phyloP scores from a whole-genome alignment of 2,329 filamentous ascomycete genomes.

The Metarhizium brunneum region DNA sequence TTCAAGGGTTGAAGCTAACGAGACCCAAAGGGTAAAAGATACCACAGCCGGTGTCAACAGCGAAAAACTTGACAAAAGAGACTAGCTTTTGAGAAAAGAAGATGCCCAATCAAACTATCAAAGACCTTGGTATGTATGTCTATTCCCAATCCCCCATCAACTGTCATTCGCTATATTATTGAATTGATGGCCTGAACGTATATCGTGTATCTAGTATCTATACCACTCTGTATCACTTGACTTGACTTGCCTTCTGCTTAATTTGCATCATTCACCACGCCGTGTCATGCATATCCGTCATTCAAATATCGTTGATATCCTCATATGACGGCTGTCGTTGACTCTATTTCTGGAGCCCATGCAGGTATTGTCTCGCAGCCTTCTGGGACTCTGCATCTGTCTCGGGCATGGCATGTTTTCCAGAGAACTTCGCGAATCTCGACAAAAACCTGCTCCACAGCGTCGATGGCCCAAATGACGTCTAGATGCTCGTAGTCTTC shows the following conservation, averaged over 20 bases:
- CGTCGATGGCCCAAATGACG: slow-evolving; percentile 91
- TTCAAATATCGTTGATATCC: background rate
- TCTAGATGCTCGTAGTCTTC: slow-evolving; percentile 89
- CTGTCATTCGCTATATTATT: background rate
- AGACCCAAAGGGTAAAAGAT: too few species aligned
- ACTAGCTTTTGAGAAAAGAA: too few species aligned
- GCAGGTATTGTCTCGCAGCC: slow-evolving; percentile 42
- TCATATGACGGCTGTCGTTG: background rate
- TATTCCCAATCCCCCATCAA: background rate
- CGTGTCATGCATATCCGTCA: background rate
- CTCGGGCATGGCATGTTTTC: slow-evolving; percentile 56
- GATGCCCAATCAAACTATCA: too few species aligned
- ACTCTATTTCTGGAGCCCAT: background rate
- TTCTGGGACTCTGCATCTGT: slow-evolving; percentile 51
- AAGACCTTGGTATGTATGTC: background rate
- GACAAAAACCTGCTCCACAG: slow-evolving; percentile 69
- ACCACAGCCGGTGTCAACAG: too few species aligned
- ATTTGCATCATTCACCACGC: too few species aligned
- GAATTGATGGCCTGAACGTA: background rate
- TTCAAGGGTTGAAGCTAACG: too few species aligned
- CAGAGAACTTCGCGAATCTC: slow-evolving; percentile 78
- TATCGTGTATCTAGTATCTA: background rate
- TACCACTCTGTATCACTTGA: too few species aligned
- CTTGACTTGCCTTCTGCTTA: too few species aligned
- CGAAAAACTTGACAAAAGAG: too few species aligned